Evolutionary conservation across 2,329 filamentous ascomycete species (phyloP), one percentile per base, ranked within the genome.

Genomic region (Paraphoma sp.): DNA sequence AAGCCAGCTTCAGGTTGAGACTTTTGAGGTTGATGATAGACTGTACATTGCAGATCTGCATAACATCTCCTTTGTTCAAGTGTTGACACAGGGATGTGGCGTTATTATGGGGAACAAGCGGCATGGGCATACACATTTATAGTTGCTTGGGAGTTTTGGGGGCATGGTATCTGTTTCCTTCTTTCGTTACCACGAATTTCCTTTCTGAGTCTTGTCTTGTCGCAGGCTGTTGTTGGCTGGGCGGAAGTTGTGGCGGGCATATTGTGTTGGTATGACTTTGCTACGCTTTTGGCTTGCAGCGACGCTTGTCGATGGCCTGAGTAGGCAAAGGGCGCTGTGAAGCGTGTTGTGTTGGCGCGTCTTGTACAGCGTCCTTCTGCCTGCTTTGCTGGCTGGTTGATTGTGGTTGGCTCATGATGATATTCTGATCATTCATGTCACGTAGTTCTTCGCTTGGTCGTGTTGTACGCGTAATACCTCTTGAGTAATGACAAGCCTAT

Each of bases 11-110:
- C 23, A 23, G 23, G 23, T 23, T 23, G 23, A 5, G 23, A 23
- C 5, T 23, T 23, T 23, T 23, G 23, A 23, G 12, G 11, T 36
- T 38, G 30, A 36, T 10, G 33, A 30, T 60, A 68, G 53, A 68
- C 48, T 69, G 59, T 63, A 63, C 51, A 59, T 49, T 42, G 23
- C 49, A 58, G 62, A 48, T 53, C 59, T 65, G 65, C 71, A 72
- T 73, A 23, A 53, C 67, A 70, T 70, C 63, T 74, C 66, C 63
- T 70, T 64, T 66, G 61, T 73, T 73, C 65, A 68, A 71, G 67
- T 57, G 67, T 71, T 74, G 70, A 72, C 53, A 70, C 56, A 51
- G 68, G 67, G 60, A 65, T 69, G 67, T 65, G 49, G 69, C 62
- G 68, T 73, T 71, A n/a, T 41, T 23, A 23, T 23, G 23, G 23